Conservation (phyloP, 345 rosid genomes). For the Linum usitatissimum region DNA sequence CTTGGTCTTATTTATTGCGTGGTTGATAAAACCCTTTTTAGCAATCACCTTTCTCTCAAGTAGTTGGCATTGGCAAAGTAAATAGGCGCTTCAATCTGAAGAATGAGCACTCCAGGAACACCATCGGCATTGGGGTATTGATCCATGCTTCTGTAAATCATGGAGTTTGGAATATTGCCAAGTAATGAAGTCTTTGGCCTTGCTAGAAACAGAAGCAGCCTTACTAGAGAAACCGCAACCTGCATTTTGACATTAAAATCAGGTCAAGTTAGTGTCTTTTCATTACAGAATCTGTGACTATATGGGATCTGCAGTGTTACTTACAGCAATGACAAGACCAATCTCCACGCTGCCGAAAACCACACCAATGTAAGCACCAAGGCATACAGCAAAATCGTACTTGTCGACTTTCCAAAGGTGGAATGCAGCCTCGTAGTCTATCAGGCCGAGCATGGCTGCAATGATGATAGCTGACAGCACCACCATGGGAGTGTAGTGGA, state of each 20-base stretch:
- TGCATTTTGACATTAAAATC: background rate
- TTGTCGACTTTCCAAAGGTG: constrained; percentile 4
- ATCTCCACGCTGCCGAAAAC: background rate
- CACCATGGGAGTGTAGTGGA: constrained; percentile 4
- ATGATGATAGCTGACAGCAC: constrained; percentile 1
- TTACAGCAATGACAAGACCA: constrained; percentile 1
- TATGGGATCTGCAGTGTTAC: background rate
- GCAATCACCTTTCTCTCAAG: constrained; percentile 1
- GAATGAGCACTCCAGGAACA: constrained; percentile 3
- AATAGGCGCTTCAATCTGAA: constrained; percentile 3
- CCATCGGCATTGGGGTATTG: background rate
- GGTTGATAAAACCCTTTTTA: background rate
- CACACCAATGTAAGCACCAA: background rate
- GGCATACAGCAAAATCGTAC: background rate
- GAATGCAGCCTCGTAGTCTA: background rate
- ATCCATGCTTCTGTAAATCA: constrained; percentile 4
- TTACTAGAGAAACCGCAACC: background rate
- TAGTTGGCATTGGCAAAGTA: constrained; percentile 1
- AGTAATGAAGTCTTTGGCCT: background rate
- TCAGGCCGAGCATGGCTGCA: background rate
- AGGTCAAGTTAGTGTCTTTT: background rate
- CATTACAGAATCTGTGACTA: too few relatives aligned
- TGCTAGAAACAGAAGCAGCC: background rate
- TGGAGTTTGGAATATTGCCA: constrained; percentile 1
- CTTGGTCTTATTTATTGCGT: too few relatives aligned